Evolutionary conservation across 1,139 yeast species (phyloP), one percentile per base, ranked within the genome.

Genomic region (Magnusiomyces sp.): DNA sequence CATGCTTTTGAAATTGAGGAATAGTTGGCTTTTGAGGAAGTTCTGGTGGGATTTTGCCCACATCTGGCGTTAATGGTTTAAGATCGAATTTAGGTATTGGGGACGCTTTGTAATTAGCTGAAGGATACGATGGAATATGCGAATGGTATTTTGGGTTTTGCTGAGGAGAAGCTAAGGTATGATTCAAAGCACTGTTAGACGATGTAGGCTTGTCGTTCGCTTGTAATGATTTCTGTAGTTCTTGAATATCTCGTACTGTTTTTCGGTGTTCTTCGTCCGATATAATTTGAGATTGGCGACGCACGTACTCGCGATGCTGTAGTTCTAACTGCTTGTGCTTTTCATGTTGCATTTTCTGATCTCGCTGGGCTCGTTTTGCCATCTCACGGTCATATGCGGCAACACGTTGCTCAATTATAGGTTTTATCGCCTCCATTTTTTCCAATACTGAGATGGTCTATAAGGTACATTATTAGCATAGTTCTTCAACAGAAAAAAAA

Each of bases 351-450:
- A n/a, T n/a, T n/a, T n/a, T n/a, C n/a, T n/a, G n/a, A n/a, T n/a
- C n/a, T n/a, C n/a, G n/a, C n/a, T n/a, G n/a, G n/a, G n/a, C n/a
- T n/a, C n/a, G n/a, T n/a, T n/a, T n/a, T n/a, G n/a, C n/a, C n/a
- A n/a, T n/a, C 33, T 50, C 46, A 7, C 48, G 17, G 34, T 51
- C 54, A 46, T 62, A 68, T 2, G 56, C 59, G 5, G 61, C 60
- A 45, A 67, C 61, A 45, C 65, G 64, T 45, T 62, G 64, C 39
- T 64, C 65, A 16, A 75, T 55, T 1, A 63, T 56, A 13, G 54
- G 53, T 54, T 70, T 68, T 37, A 74, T 59, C 47, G 58, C 57
- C 53, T 73, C 76, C 53, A 71, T 67, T 37, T 67, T 65, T 16
- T 61, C 59, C 62, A 75, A 62, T 1, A 73, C 57, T 55, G 5